Evolutionary conservation across 2,329 filamentous ascomycete genomes (phyloP).

Genomic region (Trichoderma brevicompactum): DNA sequence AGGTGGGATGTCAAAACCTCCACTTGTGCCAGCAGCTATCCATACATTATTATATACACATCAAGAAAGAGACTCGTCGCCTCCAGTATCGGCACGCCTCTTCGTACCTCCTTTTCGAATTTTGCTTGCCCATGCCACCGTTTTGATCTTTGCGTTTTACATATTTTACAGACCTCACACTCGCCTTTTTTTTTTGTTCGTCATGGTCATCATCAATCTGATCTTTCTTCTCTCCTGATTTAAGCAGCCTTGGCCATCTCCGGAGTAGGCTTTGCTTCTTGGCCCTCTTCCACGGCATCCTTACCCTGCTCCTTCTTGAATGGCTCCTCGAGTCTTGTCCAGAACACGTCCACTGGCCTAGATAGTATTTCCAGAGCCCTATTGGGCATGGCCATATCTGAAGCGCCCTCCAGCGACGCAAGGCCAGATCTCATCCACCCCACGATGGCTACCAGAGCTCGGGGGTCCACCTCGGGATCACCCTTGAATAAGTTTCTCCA

Average conservation of each 20-base stretch:
- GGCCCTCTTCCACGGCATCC: conserved; percentile 21
- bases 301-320: conserved; percentile 43
- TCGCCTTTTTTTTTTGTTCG: conserved; percentile 11
- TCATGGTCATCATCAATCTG: conserved; percentile 7
- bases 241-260: conserved; percentile 22
- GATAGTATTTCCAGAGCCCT: conserved; percentile 42
- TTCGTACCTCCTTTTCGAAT: background rate
- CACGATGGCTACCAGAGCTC: conserved; percentile 58
- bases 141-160: conserved; percentile 1
- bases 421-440: conserved; percentile 59
- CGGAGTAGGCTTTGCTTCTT: background rate
- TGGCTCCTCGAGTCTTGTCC: conserved; percentile 48
- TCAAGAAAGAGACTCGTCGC: background rate
- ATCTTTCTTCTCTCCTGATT: background rate
- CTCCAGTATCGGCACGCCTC: background rate
- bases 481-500: conserved; percentile 95
- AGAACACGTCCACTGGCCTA: conserved; percentile 49
- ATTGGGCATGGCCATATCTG: conserved; percentile 48
- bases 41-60: conserved; percentile 5
- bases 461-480: conserved; percentile 55
- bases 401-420: conserved; percentile 53
- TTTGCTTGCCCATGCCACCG: background rate
- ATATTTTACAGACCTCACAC: conserved; percentile 8
- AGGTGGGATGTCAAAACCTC: conserved; percentile 5
- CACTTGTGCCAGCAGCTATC: background rate